Percentiles rank a stretch among this genome's conserved stretches.
Evolutionary conservation across 306 rosid species (phyloP).

Genomic region (Quercus ilex): DNA sequence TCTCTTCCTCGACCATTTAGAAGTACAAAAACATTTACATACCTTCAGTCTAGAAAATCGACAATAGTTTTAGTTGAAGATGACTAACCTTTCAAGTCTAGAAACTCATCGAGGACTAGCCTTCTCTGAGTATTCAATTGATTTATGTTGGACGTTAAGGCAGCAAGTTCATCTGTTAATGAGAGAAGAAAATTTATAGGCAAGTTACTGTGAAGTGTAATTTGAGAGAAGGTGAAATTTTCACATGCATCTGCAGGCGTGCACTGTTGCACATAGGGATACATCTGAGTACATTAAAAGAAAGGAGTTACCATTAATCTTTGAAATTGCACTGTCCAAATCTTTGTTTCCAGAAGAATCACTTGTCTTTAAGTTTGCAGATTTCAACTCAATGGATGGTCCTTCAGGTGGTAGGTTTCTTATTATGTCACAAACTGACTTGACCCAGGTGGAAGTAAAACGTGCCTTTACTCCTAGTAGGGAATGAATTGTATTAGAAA

Average conservation of each 20-base stretch:
- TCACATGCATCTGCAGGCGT: neutral
- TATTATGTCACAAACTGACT: conserved; percentile 36
- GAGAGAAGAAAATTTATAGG: neutral
- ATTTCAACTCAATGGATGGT: neutral
- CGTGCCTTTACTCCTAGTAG: conserved; percentile 30
- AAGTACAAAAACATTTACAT: neutral
- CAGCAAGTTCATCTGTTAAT: conserved; percentile 30
- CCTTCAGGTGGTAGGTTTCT: conserved; percentile 14
- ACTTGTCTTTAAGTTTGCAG: neutral
- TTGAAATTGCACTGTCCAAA: conserved; percentile 15
- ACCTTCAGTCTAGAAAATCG: neutral
- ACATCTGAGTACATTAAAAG: neutral
- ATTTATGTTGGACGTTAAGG: conserved; percentile 22
- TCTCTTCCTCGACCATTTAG: neutral
- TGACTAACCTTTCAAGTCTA: conserved; percentile 40
- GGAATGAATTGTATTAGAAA: conserved; percentile 32
- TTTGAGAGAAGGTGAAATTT: neutral
- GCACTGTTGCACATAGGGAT: too few relatives aligned
- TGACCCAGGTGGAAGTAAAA: conserved; percentile 35
- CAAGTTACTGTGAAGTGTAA: neutral
- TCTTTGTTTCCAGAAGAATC: neutral
- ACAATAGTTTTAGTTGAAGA: neutral
- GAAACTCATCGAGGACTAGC: conserved; percentile 29
- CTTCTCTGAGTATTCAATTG: conserved; percentile 32
- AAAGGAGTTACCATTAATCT: conserved; percentile 22